A percentile compares a stretch with the other conserved stretches of the same genome.
Conservation (phyloP, 345 rosid genomes). For the Capsella bursapastoris region DNA sequence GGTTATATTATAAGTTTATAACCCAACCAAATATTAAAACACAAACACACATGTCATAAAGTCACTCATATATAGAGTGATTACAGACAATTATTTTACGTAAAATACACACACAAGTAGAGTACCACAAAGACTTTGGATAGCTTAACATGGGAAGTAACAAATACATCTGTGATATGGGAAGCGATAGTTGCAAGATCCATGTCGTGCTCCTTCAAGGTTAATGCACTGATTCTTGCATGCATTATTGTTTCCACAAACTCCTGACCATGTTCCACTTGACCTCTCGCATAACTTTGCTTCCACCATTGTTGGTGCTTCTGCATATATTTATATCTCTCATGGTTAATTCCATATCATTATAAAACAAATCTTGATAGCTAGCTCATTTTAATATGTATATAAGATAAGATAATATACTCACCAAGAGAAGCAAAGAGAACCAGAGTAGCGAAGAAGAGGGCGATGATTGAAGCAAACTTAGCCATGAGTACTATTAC, state of each 20-base stretch:
- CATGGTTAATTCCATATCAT: not conserved
- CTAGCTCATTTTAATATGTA: not conserved
- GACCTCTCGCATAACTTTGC: not conserved
- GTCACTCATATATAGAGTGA: too few species aligned
- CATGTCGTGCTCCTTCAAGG: constrained; percentile 34
- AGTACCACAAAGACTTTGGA: not conserved
- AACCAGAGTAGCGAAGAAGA: too few species aligned
- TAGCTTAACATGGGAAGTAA: constrained; percentile 3
- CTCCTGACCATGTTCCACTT: not conserved
- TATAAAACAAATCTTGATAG: too few species aligned
- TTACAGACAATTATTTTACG: not conserved
- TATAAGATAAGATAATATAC: too few species aligned
- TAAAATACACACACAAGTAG: not conserved
- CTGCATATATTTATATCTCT: not conserved
- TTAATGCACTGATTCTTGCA: constrained; percentile 38
- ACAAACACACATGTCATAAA: too few species aligned
- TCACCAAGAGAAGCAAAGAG: too few species aligned
- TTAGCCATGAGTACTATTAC: not conserved
- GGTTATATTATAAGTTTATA: too few species aligned
- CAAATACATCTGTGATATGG: not conserved
- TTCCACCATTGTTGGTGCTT: not conserved
- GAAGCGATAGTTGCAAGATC: constrained; percentile 2
- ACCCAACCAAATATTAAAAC: too few species aligned
- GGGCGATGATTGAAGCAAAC: too few species aligned
- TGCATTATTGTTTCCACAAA: not conserved